A percentile compares a stretch with the other conserved stretches of the same genome.
These are phyloP conservation scores for Septoria petroselini DNA, from an alignment of 2,329 filamentous ascomycete genomes.

Conservation along the genomic window DNA sequence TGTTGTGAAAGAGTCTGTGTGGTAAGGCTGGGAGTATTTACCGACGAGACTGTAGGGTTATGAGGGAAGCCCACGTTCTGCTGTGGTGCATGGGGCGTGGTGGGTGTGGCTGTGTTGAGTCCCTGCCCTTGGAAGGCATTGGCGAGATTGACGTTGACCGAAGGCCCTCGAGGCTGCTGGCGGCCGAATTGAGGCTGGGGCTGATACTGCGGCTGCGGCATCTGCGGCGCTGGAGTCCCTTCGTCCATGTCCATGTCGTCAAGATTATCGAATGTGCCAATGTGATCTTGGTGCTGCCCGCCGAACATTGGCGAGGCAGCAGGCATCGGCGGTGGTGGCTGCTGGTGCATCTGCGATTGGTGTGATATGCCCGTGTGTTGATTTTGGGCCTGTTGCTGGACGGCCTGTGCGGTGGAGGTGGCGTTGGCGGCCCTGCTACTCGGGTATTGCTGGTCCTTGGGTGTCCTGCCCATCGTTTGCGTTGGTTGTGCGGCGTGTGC, in stretches of 20 bases:
- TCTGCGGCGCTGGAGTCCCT: slow-evolving; percentile 59
- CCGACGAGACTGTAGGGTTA: slow-evolving; percentile 94
- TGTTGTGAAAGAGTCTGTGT: slow-evolving; percentile 66
- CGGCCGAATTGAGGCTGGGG: slow-evolving; percentile 54
- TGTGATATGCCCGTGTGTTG: slow-evolving; percentile 27
- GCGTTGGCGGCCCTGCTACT: slow-evolving; percentile 37
- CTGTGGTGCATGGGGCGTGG: slow-evolving; percentile 71
- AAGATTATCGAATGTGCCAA: slow-evolving; percentile 55
- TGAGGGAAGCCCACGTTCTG: slow-evolving; percentile 72
- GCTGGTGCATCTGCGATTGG: slow-evolving; percentile 23
- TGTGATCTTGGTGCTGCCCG: slow-evolving; percentile 34
- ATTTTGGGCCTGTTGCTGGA: slow-evolving; percentile 36
- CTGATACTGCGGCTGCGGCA: slow-evolving; percentile 43
- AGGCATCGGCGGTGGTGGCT: slow-evolving; percentile 13
- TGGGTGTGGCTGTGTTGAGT: slow-evolving; percentile 78
- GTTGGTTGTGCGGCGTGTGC: slow-evolving; percentile 67
- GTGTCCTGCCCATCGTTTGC: slow-evolving; percentile 41
- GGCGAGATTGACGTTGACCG: slow-evolving; percentile 77
- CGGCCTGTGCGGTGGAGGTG: slow-evolving; percentile 36
- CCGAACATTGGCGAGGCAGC: slow-evolving; percentile 35
- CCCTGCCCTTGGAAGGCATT: slow-evolving; percentile 66
- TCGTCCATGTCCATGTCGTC: slow-evolving; percentile 99
- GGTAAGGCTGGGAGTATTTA: slow-evolving; percentile 88
- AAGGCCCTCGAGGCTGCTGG: slow-evolving; percentile 58
- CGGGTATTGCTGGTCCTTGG: slow-evolving; percentile 39